Base-by-base conservation (phyloP, 768 basidiomycete genomes). In the Boletus subcaerulescens region DNA sequence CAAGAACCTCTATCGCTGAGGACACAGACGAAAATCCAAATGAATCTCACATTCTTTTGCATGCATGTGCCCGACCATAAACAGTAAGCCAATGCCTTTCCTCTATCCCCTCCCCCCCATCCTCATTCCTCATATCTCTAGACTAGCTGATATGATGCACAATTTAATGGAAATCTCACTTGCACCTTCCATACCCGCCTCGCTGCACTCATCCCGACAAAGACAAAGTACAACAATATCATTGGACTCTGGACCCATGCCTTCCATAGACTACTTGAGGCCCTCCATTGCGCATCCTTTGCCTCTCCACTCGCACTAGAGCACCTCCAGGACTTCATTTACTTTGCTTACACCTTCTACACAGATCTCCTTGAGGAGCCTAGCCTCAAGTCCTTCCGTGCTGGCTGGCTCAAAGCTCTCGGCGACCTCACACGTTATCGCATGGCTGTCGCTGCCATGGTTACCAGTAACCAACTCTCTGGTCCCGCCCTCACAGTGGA, bases 201-300 rank as follows among this genome's bases (percentile, higher is more conserved):
- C 94, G 0, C 75, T 98, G 2, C 88, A 93, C 43, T 87, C 54
- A 90, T 98, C 46, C 93, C 96, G 0, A 84, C 82, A 38, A 95
- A 94, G 64, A n/a, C n/a, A n/a, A n/a, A n/a, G n/a, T 98, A 98
- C 77, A 97, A 97, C 72, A 95, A 98, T 63, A 91, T 96, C 56
- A 85, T 87, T 40, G 84, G 96, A 11, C 79, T 98, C 1, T 98
- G 97, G 97, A 87, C 89, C 0, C 87, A 87, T 48, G 91, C 82
- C 0, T 98, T 98, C 68, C 86, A 96, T 71, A 89, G 87, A 44
- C 80, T 96, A 38, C 86, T 98, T 58, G 93, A 97, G 70, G 84
- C 89, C 14, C 82, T 99, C 36, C 89, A 95, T 14, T 87, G 89
- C 49, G 87, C 91, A 0, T 90, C 93, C 40, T 83, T 89, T 59